Conservation (phyloP, 257 asterid species). For the Jasminum sambac region DNA sequence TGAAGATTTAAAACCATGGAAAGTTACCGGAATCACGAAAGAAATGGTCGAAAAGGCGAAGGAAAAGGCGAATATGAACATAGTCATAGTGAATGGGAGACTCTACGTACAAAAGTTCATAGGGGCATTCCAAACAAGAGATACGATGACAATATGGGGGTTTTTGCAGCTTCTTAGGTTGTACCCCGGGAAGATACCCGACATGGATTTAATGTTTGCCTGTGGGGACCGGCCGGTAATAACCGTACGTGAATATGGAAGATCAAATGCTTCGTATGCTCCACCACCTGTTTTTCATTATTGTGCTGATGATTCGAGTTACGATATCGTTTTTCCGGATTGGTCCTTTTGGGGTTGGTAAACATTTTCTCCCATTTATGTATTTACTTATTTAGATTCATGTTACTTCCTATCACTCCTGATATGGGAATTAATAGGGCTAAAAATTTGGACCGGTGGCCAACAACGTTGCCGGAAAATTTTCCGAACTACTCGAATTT, state of each 20-base stretch:
- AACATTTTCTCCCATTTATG: slow-evolving; percentile 31
- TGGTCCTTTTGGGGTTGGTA: slow-evolving; percentile 99
- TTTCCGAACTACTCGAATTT: no score
- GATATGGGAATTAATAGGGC: no score
- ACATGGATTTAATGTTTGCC: slow-evolving; percentile 69
- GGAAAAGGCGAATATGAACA: slow-evolving; percentile 49
- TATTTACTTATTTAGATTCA: no score
- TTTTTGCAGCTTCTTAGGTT: slow-evolving; percentile 72
- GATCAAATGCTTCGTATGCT: slow-evolving; percentile 9
- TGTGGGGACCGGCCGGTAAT: slow-evolving; percentile 60
- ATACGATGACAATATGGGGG: slow-evolving; percentile 78
- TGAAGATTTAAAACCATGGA: slow-evolving; percentile 81
- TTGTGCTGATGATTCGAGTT: slow-evolving; percentile 55
- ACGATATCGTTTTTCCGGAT: slow-evolving; percentile 79
- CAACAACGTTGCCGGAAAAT: no score
- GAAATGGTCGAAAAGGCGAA: slow-evolving; percentile 55
- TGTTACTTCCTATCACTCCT: no score
- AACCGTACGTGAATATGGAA: slow-evolving; percentile 32
- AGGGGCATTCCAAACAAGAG: slow-evolving; percentile 69
- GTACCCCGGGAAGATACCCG: slow-evolving; percentile 71
- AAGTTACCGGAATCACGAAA: slow-evolving; percentile 51
- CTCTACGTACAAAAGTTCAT: slow-evolving; percentile 54
- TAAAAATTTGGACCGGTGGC: no score
- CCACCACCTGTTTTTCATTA: slow-evolving; percentile 81
- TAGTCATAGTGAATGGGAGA: slow-evolving; percentile 54